Evolutionary conservation across 768 basidiomycete genomes (phyloP).

Genomic region (Mycena haematopus): DNA sequence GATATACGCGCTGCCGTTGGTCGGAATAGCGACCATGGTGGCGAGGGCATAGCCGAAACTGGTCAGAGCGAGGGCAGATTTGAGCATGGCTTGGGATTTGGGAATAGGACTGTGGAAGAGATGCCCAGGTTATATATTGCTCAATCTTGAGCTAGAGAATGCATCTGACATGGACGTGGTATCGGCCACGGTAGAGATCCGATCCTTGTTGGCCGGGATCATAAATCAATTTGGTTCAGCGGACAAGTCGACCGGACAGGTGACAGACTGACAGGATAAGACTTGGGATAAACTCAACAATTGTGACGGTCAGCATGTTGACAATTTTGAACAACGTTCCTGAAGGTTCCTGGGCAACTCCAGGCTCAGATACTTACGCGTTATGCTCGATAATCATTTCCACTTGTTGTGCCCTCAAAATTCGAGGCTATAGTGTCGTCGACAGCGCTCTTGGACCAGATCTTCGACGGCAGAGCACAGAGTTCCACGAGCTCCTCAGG

Average conservation of each 20-base stretch:
- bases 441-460: too few species aligned
- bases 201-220: conserved; percentile 7
- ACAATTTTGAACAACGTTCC: neutral
- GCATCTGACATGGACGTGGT: conserved; percentile 13
- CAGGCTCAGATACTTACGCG: neutral
- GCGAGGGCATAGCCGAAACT: conserved; percentile 18
- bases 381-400: too few species aligned
- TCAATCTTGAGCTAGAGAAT: conserved; percentile 14
- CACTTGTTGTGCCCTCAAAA: too few species aligned
- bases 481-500: too few species aligned
- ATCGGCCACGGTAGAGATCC: neutral
- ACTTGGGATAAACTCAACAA: too few species aligned
- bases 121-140: conserved; percentile 4
- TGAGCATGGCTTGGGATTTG: conserved; percentile 17
- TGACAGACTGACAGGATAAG: too few species aligned
- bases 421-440: too few species aligned
- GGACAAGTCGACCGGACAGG: neutral
- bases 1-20: conserved; percentile 11
- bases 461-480: too few species aligned
- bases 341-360: conserved; percentile 9
- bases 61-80: conserved; percentile 12
- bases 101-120: neutral
- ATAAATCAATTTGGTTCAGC: neutral
- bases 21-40: conserved; percentile 16
- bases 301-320: conserved; percentile 7